A percentile compares a stretch with the other conserved stretches of the same genome.
Conservation (phyloP, 1,284 basidiomycete genomes). For the Apiotrichum montevideense region DNA sequence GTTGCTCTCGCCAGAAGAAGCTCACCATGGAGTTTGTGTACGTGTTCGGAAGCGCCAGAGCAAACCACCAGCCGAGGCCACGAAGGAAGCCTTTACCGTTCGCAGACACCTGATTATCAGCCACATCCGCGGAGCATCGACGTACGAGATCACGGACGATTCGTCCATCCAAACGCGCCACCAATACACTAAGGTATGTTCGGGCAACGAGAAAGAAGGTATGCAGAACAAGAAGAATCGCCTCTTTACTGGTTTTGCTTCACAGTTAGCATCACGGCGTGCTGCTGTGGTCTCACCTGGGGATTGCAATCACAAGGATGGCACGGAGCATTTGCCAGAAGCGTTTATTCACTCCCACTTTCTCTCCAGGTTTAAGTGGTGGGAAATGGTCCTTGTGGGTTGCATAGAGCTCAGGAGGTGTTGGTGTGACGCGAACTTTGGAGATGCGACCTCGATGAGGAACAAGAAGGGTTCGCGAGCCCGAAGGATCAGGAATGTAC, state of each 20-base stretch:
- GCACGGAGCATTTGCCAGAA: slow-evolving; percentile 74
- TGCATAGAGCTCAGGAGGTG: slow-evolving; percentile 25
- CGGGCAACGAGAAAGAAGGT: slow-evolving; percentile 81
- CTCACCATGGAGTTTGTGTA: slow-evolving; percentile 91
- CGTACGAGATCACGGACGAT: slow-evolving; percentile 80
- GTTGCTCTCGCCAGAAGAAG: not conserved
- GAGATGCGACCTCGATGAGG: slow-evolving; percentile 59
- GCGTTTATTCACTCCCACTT: slow-evolving; percentile 67
- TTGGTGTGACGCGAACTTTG: slow-evolving; percentile 52
- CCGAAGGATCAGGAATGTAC: slow-evolving; percentile 47
- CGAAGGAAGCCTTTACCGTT: slow-evolving; percentile 76
- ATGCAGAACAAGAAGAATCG: slow-evolving; percentile 69
- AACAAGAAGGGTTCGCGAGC: slow-evolving; percentile 60
- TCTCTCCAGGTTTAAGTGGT: slow-evolving; percentile 46
- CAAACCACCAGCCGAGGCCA: slow-evolving; percentile 83
- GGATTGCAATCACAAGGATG: slow-evolving; percentile 70
- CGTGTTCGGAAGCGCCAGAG: slow-evolving; percentile 82
- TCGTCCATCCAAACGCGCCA: slow-evolving; percentile 81
- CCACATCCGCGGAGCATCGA: not conserved
- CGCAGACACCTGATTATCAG: slow-evolving; percentile 58
- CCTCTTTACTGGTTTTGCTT: slow-evolving; percentile 66
- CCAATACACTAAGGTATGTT: slow-evolving; percentile 78
- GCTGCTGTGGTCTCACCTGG: slow-evolving; percentile 30
- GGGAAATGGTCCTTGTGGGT: slow-evolving; percentile 31
- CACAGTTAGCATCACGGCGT: not conserved